Percentiles rank a stretch among this genome's conserved stretches.
These are phyloP conservation scores for Fusarium duplospermum DNA, from an alignment of 2,329 filamentous ascomycete genomes.

Conservation along the genomic window DNA sequence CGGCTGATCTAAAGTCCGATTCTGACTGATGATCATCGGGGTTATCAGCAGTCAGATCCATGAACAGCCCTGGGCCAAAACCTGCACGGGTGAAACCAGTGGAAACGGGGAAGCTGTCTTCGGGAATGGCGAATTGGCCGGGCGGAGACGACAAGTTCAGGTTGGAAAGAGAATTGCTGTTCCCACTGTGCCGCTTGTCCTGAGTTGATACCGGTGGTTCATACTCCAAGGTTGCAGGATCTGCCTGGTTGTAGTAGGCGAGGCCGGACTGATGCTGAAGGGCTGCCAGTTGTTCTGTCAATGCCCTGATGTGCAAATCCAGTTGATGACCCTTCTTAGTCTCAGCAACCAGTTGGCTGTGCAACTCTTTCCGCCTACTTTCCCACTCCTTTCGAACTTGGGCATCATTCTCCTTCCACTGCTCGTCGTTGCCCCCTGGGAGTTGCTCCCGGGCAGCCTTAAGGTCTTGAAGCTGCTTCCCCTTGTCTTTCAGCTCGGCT, in stretches of 20 bases:
- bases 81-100: constrained; percentile 65
- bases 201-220: constrained; percentile 56
- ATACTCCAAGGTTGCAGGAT: constrained; percentile 60
- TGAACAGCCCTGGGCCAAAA: constrained; percentile 66
- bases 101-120: constrained; percentile 61
- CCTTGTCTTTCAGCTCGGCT: constrained; percentile 74
- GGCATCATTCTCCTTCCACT: constrained; percentile 62
- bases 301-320: constrained; percentile 58
- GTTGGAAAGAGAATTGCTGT: constrained; percentile 60
- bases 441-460: constrained; percentile 76
- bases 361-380: constrained; percentile 63
- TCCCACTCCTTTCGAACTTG: constrained; percentile 69
- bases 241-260: constrained; percentile 59
- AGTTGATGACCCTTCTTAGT: constrained; percentile 60
- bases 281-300: constrained; percentile 59
- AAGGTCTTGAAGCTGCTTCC: constrained; percentile 77
- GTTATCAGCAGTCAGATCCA: constrained; percentile 58
- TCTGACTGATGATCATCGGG: constrained; percentile 64
- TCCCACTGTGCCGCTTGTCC: constrained; percentile 60
- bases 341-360: constrained; percentile 61
- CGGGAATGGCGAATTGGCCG: constrained; percentile 51
- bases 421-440: constrained; percentile 70
- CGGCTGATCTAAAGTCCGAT: constrained; percentile 70
- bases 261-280: constrained; percentile 57
- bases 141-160: constrained; percentile 54